Evolutionary conservation across 345 rosid species (phyloP), one percentile per base, ranked within the genome.

Genomic region (Camelina sativa): DNA sequence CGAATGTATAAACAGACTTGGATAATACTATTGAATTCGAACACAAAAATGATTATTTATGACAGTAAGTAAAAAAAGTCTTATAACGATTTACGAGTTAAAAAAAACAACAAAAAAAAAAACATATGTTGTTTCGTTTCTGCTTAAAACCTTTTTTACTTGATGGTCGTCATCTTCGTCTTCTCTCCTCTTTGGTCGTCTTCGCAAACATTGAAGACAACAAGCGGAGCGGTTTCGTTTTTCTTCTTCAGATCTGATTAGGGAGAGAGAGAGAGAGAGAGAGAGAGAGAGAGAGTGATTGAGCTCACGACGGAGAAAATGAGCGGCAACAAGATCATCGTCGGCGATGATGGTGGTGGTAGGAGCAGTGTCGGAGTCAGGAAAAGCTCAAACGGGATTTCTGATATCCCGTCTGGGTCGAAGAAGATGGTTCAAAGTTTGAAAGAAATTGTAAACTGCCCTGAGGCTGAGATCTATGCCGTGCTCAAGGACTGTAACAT

Each of bases 381-480:
- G 50, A 87, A 83, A 78, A 89, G 85, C 47, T 85, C 55, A 69
- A 81, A 34, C 35, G 98, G 93, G 74, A 77, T 89, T 54, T 84
- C 89, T 5, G 73, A 79, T 34, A 88, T 93, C 55, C 97, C 98
- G 71, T 66, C 87, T 32, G 98, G 81, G 69, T 83, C 92, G 28
- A 86, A 88, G 83, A 91, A 88, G 92, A 79, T 93, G 67, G 96
- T 93, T 3, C 94, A 86, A 84, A 87, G 89, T 78, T 76, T 93
- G 84, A 93, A 86, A 79, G 97, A 91, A 86, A 89, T 93, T 74
- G 96, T 93, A 17, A 91, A 83, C 92, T 87, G 88, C 52, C 81
- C 96, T 4, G 98, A 93, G 34, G 67, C 79, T 30, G 98, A 93
- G 98, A 93, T 91, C 97, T 91, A 93, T 60, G 86, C 94, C 41